Evolutionary conservation across 768 basidiomycete genomes (phyloP).

Genomic region (Infundibulicybe gibba): DNA sequence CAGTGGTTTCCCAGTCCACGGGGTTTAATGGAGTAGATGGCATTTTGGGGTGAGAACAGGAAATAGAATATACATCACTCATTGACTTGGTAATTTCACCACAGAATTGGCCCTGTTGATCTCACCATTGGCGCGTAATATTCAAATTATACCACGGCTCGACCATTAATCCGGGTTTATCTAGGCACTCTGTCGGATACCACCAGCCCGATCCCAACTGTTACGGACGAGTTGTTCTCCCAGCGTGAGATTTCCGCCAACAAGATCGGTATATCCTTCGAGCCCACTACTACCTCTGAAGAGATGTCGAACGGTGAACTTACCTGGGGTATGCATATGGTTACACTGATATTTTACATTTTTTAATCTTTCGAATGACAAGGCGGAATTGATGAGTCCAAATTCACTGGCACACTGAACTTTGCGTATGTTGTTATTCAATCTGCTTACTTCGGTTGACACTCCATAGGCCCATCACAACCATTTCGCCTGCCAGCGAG

Average conservation of each 20-base stretch:
- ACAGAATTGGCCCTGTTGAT: constrained; percentile 47
- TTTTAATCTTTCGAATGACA: constrained; percentile 4
- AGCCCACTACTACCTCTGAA: constrained; percentile 37
- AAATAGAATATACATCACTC: too few species aligned
- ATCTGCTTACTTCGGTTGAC: background rate
- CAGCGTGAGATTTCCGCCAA: constrained; percentile 42
- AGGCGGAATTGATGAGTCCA: constrained; percentile 42
- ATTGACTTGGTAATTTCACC: too few species aligned
- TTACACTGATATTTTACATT: constrained; percentile 14
- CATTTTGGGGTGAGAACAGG: too few species aligned
- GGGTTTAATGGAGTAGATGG: constrained; percentile 41
- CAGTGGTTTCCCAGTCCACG: too few species aligned
- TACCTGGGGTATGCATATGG: constrained; percentile 39
- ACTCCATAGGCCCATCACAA: constrained; percentile 29
- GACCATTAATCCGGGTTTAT: background rate
- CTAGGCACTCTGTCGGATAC: constrained; percentile 27
- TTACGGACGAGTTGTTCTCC: constrained; percentile 54
- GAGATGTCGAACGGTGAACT: constrained; percentile 47
- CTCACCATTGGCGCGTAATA: constrained; percentile 29
- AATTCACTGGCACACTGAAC: constrained; percentile 39
- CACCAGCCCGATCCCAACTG: constrained; percentile 40
- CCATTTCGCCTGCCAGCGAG: constrained; percentile 32
- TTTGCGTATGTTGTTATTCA: constrained; percentile 24
- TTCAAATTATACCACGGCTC: too few species aligned
- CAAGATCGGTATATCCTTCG: constrained; percentile 49